These are phyloP conservation scores for Trypanosoma vivax DNA, from an alignment of 208 protist genomes.

Conservation along the genomic window DNA sequence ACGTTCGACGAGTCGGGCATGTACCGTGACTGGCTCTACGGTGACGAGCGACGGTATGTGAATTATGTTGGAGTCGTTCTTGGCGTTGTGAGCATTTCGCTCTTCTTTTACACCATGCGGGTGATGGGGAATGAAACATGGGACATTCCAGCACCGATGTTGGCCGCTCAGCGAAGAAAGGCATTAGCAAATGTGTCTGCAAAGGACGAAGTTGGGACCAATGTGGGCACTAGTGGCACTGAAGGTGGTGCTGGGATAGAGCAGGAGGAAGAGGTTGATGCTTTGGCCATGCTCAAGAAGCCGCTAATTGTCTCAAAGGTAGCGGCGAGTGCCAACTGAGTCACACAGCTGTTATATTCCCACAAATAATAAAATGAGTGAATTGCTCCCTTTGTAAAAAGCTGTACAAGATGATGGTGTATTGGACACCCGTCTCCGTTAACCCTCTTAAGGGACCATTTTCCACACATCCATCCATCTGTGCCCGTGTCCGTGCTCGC, in stretches of 20 bases:
- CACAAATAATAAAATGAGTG: not conserved
- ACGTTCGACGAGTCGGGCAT: conserved; percentile 80
- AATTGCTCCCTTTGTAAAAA: not conserved
- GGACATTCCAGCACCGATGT: conserved; percentile 78
- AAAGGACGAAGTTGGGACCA: conserved; percentile 10
- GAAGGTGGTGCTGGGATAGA: conserved; percentile 6
- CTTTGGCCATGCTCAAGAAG: conserved; percentile 75
- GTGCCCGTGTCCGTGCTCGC: no score
- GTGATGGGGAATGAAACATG: conserved; percentile 78
- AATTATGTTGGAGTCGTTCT: conserved; percentile 75
- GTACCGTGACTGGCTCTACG: conserved; percentile 89
- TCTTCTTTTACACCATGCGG: conserved; percentile 83
- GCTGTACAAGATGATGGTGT: not conserved
- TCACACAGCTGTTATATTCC: not conserved
- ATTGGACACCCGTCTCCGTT: no score
- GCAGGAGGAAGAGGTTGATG: conserved; percentile 20
- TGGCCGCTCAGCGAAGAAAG: conserved; percentile 66
- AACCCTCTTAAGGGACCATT: no score
- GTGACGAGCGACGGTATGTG: conserved; percentile 80
- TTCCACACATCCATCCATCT: no score
- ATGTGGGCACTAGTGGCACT: not conserved
- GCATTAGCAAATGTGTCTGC: conserved; percentile 9
- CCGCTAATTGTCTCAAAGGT: conserved; percentile 51
- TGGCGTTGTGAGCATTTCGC: conserved; percentile 34
- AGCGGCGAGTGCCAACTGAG: not conserved